Base-by-base conservation (phyloP, 495 filamentous ascomycete genomes). In the Penicillium roqueforti region DNA sequence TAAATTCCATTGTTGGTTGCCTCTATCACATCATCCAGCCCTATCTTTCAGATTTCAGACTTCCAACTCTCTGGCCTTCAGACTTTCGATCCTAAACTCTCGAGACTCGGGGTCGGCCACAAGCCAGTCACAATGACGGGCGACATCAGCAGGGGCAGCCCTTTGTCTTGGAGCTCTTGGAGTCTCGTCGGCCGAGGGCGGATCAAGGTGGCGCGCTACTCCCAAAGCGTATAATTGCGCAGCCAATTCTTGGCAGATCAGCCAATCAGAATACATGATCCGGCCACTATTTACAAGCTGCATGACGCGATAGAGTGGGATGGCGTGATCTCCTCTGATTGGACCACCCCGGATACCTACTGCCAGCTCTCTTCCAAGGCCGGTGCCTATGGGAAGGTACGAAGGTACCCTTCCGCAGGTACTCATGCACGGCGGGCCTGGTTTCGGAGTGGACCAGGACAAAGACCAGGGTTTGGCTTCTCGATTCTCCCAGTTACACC, bases 301-400 rank as follows among this genome's bases (percentile, higher is more conserved):
- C 69, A 71, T 74, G 68, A 74, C 68, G 71, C 66, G 63, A 72
- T 66, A 57, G 32, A 61, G 52, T 49, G 41, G 49, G 56, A 63
- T 66, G 65, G 68, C 59, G 67, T 72, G 63, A 68, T 70, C 29
- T 23, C 13, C 47, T 56, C 55, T 68, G 49, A 67, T 70, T 68
- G 62, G 61, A 31, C 16, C 25, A 20, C 34, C 36, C 36, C 47
- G 51, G 53, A 51, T 53, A 51, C 47, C 50, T 52, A 49, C 60
- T 63, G 60, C 61, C 61, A 63, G 57, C 58, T 51, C 9, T 31
- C 28, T 31, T 11, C 48, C n/a, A n/a, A 34, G 14, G 3, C 23
- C 53, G 41, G 46, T 29, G 19, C 40, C 23, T 32, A 32, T 48
- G 40, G 26, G 22, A 43, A 16, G 10, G 8, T 29, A 18, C 25